These are phyloP conservation scores for Kingdonia uniflora DNA, from an alignment of 164 flowering plant genomes.

Conservation along the genomic window DNA sequence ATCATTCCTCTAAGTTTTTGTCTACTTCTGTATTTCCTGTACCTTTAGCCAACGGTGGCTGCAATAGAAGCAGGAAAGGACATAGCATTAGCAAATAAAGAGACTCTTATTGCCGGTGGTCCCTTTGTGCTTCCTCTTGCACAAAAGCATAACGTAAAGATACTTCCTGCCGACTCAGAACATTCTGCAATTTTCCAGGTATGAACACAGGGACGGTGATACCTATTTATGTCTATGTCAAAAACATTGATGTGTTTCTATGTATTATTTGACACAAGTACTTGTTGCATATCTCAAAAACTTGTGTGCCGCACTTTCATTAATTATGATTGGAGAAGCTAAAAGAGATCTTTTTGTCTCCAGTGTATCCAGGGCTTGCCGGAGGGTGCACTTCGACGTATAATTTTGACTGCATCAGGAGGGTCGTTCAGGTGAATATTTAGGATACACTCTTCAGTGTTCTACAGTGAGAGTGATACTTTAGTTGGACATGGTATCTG, in stretches of 20 bases:
- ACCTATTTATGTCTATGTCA: too few relatives aligned
- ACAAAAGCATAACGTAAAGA: conserved; percentile 81
- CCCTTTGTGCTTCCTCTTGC: conserved; percentile 99
- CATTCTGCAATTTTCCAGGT: conserved; percentile 99
- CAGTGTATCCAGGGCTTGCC: conserved; percentile 99
- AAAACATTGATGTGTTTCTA: too few relatives aligned
- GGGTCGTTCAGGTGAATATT: conserved; percentile 97
- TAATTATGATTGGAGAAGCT: conserved; percentile 8
- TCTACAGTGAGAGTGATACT: too few relatives aligned
- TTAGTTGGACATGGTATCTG: too few relatives aligned
- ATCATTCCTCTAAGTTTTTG: too few relatives aligned
- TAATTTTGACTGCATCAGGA: conserved; percentile 93
- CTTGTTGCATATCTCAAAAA: too few relatives aligned
- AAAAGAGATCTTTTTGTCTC: conserved; percentile 17
- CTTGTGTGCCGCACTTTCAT: neutral
- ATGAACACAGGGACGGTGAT: conserved; percentile 1
- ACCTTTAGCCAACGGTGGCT: conserved; percentile 84
- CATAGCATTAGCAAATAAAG: conserved; percentile 95
- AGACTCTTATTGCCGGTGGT: conserved; percentile 96
- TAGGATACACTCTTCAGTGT: too few relatives aligned
- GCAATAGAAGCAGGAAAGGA: conserved; percentile 97
- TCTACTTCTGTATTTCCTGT: neutral
- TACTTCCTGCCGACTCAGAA: conserved; percentile 98
- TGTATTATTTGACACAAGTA: too few relatives aligned
- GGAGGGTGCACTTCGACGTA: conserved; percentile 83